Conservation (phyloP, 805 yeast genomes). For the Saccharomyces mikatae region DNA sequence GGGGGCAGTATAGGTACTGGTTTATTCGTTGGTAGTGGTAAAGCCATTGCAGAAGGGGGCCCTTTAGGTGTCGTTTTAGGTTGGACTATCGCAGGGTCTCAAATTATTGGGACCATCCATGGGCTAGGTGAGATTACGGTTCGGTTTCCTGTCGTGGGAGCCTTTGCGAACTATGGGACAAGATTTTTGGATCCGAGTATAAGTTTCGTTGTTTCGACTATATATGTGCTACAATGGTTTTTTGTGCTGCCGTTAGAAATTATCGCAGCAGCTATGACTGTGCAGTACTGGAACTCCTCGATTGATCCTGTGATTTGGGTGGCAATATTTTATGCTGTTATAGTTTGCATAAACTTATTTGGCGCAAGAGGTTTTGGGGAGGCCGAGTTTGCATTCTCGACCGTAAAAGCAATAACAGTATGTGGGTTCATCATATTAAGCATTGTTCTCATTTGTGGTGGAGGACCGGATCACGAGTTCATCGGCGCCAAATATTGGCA, state of each 20-base stretch:
- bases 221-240: slow-evolving; percentile 42
- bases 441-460: slow-evolving; percentile 38
- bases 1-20: slow-evolving; percentile 30
- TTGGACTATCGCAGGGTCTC: slow-evolving; percentile 41
- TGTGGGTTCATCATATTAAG: slow-evolving; percentile 46
- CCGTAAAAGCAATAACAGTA: slow-evolving; percentile 40
- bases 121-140: slow-evolving; percentile 44
- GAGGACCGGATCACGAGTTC: slow-evolving; percentile 37
- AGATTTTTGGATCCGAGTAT: slow-evolving; percentile 45
- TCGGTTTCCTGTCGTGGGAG: slow-evolving; percentile 43
- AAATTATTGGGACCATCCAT: slow-evolving; percentile 48
- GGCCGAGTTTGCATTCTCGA: slow-evolving; percentile 41
- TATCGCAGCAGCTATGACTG: slow-evolving; percentile 42
- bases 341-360: slow-evolving; percentile 38
- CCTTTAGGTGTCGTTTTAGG: slow-evolving; percentile 45
- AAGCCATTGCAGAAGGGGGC: slow-evolving; percentile 42
- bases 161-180: slow-evolving; percentile 39
- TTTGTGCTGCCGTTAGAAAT: slow-evolving; percentile 41
- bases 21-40: slow-evolving; percentile 28
- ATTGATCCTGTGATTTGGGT: slow-evolving; percentile 39
- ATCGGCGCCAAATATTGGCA: slow-evolving; percentile 44
- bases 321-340: slow-evolving; percentile 36
- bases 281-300: slow-evolving; percentile 38
- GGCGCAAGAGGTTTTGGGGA: slow-evolving; percentile 46
- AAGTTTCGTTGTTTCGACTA: slow-evolving; percentile 53